Evolutionary conservation across 202 grass and related monocot species (phyloP).

Genomic region (Brachypodium distachyon): DNA sequence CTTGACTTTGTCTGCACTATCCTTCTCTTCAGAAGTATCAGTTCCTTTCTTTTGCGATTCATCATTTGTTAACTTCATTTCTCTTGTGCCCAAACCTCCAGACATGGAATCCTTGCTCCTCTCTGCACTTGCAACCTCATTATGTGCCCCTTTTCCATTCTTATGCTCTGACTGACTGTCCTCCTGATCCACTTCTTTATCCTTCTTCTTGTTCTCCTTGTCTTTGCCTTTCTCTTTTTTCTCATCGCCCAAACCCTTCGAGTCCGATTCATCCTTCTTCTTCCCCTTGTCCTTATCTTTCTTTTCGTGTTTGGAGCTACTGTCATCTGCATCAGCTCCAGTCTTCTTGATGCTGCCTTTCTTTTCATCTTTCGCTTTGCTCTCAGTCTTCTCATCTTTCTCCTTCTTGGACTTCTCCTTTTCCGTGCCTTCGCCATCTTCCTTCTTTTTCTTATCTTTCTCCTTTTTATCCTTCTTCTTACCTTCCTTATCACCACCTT

Average conservation of each 20-base stretch:
- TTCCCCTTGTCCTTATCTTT: background rate
- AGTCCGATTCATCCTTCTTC: background rate
- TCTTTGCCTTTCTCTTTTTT: background rate
- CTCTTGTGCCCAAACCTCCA: background rate
- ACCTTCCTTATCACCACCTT: background rate
- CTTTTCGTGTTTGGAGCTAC: background rate
- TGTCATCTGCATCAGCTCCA: background rate
- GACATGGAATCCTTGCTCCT: background rate
- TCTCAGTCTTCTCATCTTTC: constrained; percentile 6
- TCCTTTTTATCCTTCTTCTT: constrained; percentile 16
- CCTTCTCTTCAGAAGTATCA: constrained; percentile 9
- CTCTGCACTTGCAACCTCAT: background rate
- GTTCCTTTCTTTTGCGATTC: constrained; percentile 18
- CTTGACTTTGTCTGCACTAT: background rate
- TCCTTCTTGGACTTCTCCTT: constrained; percentile 10
- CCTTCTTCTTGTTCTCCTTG: background rate
- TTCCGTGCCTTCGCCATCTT: background rate
- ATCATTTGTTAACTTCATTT: constrained; percentile 19
- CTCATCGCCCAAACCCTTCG: background rate
- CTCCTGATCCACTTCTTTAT: background rate
- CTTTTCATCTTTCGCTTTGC: background rate
- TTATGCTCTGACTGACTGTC: background rate
- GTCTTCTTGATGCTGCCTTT: constrained; percentile 5
- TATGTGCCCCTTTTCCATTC: background rate
- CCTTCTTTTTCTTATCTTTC: constrained; percentile 13